Conservation (phyloP, 495 filamentous ascomycete species). For the Amniculicola lignicola region DNA sequence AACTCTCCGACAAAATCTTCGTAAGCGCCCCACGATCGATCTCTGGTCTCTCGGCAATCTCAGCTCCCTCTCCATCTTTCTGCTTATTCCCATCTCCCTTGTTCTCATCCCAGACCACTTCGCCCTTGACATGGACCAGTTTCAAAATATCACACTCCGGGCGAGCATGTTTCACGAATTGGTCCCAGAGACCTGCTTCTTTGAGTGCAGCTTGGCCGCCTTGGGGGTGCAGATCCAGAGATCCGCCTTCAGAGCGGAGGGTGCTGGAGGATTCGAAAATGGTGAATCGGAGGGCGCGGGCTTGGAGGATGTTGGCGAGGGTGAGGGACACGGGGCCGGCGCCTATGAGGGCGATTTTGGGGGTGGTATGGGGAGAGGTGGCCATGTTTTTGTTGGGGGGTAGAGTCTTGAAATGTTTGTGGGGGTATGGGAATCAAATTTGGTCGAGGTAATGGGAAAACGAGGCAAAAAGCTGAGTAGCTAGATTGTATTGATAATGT, state of each 20-base stretch:
- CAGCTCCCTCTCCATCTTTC: not conserved
- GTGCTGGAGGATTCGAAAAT: constrained; percentile 10
- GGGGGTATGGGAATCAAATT: too few species aligned
- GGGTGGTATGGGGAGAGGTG: too few species aligned
- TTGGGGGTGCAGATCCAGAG: constrained; percentile 19
- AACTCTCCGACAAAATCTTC: constrained; percentile 1
- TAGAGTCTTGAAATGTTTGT: too few species aligned
- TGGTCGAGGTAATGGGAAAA: too few species aligned
- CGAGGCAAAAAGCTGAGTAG: too few species aligned
- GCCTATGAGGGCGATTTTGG: constrained; percentile 23
- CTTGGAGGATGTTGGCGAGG: constrained; percentile 20
- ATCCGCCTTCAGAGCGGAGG: constrained; percentile 14
- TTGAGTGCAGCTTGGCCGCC: constrained; percentile 8
- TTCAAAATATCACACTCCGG: constrained; percentile 15
- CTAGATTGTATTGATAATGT: too few species aligned
- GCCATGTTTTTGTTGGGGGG: too few species aligned
- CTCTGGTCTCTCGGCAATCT: constrained; percentile 2
- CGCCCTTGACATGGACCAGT: constrained; percentile 4
- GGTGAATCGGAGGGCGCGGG: constrained; percentile 11
- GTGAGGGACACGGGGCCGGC: constrained; percentile 21
- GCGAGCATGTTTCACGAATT: constrained; percentile 12
- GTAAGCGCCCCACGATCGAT: constrained; percentile 13
- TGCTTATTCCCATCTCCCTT: constrained; percentile 11
- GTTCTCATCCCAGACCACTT: constrained; percentile 14
- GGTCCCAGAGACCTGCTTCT: constrained; percentile 14